A percentile compares a stretch with the other conserved stretches of the same genome.
These are phyloP conservation scores for Chrysosphaeria jannelii DNA, from an alignment of 2,329 filamentous ascomycete species.

Conservation along the genomic window DNA sequence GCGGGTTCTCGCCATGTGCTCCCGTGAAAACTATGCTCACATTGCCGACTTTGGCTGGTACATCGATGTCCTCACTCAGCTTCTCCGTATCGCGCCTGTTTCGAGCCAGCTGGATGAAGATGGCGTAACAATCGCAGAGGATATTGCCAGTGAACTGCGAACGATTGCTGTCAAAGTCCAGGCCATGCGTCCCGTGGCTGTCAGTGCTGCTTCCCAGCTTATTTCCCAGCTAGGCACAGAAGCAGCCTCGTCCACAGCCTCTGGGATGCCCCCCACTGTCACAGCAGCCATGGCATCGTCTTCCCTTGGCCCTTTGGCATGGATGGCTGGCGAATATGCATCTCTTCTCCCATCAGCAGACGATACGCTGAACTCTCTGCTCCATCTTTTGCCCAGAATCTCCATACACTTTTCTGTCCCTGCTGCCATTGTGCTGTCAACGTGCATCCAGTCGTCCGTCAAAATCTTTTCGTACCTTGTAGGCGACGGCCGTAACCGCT, in stretches of 20 bases:
- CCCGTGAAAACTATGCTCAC: slow-evolving; percentile 60
- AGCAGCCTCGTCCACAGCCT: slow-evolving; percentile 10
- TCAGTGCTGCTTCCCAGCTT: slow-evolving; percentile 56
- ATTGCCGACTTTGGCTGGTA: slow-evolving; percentile 94
- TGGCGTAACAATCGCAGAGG: slow-evolving; percentile 25
- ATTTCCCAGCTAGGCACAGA: slow-evolving; percentile 24
- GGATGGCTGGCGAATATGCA: slow-evolving; percentile 74
- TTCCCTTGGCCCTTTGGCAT: slow-evolving; percentile 47
- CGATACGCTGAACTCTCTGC: slow-evolving; percentile 39
- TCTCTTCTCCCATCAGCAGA: slow-evolving; percentile 38
- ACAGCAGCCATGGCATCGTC: slow-evolving; percentile 28
- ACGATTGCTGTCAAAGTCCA: slow-evolving; percentile 81
- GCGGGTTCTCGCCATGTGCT: slow-evolving; percentile 68
- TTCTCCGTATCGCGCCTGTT: slow-evolving; percentile 40
- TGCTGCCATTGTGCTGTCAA: too few species aligned
- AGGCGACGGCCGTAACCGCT: slow-evolving; percentile 22
- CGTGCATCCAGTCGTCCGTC: slow-evolving; percentile 55
- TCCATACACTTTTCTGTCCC: slow-evolving; percentile 27
- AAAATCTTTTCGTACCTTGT: slow-evolving; percentile 58
- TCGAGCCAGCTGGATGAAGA: slow-evolving; percentile 10
- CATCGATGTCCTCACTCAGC: slow-evolving; percentile 61
- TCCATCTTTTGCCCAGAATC: slow-evolving; percentile 31
- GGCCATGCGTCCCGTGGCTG: slow-evolving; percentile 50
- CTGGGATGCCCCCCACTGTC: too few species aligned
- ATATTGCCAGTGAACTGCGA: slow-evolving; percentile 58